These are phyloP conservation scores for Maudiozyma barnettii DNA, from an alignment of 805 yeast genomes.

Conservation along the genomic window DNA sequence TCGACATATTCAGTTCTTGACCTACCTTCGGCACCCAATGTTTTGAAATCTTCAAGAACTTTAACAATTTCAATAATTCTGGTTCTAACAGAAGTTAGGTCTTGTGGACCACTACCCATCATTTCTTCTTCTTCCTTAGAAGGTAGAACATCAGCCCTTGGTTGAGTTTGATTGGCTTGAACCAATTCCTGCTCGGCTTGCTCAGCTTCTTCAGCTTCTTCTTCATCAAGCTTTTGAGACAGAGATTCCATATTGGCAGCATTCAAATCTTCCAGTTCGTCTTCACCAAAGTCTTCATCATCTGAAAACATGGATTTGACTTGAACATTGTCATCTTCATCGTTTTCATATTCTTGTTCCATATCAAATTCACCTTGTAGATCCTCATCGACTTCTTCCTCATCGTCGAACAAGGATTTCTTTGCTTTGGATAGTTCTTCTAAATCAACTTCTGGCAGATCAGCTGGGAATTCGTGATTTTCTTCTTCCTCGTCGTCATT, in stretches of 20 bases:
- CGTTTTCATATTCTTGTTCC: conserved; percentile 42
- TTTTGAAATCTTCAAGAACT: conserved; percentile 83
- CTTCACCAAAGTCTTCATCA: conserved; percentile 53
- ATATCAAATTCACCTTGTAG: conserved; percentile 46
- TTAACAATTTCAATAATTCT: conserved; percentile 93
- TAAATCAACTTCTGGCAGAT: conserved; percentile 55
- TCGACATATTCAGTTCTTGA: conserved; percentile 76
- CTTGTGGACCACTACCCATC: conserved; percentile 50
- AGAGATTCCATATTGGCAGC: conserved; percentile 78
- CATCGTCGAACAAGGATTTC: conserved; percentile 65
- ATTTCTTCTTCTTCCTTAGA: conserved; percentile 54
- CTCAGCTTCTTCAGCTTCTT: conserved; percentile 47
- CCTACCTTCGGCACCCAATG: conserved; percentile 72
- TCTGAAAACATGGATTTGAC: conserved; percentile 75
- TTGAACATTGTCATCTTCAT: conserved; percentile 28
- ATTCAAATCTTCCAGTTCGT: conserved; percentile 58
- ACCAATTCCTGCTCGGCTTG: conserved; percentile 55
- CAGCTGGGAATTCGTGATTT: conserved; percentile 14
- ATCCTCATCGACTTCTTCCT: conserved; percentile 30
- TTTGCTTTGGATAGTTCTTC: conserved; percentile 62
- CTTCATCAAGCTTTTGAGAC: conserved; percentile 56
- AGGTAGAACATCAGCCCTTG: conserved; percentile 72
- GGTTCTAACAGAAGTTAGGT: conserved; percentile 74
- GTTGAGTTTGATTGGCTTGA: conserved; percentile 50
- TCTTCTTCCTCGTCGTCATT: conserved; percentile 6